Evolutionary conservation across 2,329 filamentous ascomycete species (phyloP), one percentile per base, ranked within the genome.

Genomic region (Pseudogymnoascus sp.): DNA sequence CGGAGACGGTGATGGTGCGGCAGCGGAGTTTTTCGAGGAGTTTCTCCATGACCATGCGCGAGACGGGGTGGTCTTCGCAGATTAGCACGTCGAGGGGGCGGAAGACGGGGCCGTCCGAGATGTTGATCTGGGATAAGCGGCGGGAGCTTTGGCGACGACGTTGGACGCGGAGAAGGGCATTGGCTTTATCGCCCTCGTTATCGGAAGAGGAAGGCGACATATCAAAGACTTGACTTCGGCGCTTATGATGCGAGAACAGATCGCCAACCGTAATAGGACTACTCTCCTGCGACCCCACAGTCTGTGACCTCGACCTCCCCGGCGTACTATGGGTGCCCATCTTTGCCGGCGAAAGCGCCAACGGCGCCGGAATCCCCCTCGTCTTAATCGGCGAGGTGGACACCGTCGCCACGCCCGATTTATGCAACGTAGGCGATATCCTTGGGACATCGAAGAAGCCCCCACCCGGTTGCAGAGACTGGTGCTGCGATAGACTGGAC

Each of bases 41-140:
- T 69, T 96, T 94, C 72, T 99, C 94, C 93, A 99, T 97, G n/a
- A 99, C 93, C 79, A 99, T 87, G 21, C 93, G 85, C 5, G 94
- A 96, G 3, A 99, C 93, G 0, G 94, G 94, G 73, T 99, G 94
- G 70, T 99, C 94, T 76, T 99, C 94, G 72, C 94, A 97, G 60
- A 99, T 96, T 60, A 99, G 80, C 5, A 99, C 89, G 74, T 99
- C 94, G 60, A 99, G 77, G 1, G 94, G 92, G 31, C 94, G 84
- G 76, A 97, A 99, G 36, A 87, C 83, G 2, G 94, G 94, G 0
- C 88, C 88, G 60, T 93, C 92, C 40, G 88, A 83, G 37, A 96
- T 80, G 59, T 87, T 92, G 70, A 97, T 92, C 70, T 96, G 92
- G 0, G 94, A 99, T 71, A 97, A 83, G 59, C 94, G 86, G 18